These are phyloP conservation scores for Fusarium anguioides DNA, from an alignment of 2,329 filamentous ascomycete species.

Conservation along the genomic window DNA sequence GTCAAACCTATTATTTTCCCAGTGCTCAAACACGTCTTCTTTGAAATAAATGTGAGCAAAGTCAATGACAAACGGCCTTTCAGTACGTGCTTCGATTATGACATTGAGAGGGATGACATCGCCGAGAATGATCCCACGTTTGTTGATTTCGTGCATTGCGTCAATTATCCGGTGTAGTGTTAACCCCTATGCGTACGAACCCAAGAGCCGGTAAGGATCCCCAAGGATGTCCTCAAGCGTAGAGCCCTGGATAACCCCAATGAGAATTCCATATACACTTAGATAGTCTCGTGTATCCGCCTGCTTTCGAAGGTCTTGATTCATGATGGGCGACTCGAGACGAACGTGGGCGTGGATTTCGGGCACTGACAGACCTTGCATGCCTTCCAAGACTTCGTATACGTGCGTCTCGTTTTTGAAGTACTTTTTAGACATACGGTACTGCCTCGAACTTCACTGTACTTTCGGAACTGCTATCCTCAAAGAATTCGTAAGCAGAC, in stretches of 20 bases:
- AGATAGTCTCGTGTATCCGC: fast-evolving
- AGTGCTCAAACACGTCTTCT: neutral
- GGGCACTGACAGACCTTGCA: neutral
- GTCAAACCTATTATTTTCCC: fast-evolving
- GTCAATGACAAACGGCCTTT: neutral
- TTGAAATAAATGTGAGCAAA: neutral
- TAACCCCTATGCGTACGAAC: fast-evolving
- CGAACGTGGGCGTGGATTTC: neutral
- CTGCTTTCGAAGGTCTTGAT: too few relatives aligned
- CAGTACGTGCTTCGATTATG: neutral
- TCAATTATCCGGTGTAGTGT: neutral
- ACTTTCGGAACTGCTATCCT: neutral
- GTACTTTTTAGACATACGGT: neutral
- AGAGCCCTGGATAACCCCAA: neutral
- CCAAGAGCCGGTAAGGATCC: fast-evolving
- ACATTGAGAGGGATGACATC: neutral
- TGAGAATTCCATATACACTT: neutral
- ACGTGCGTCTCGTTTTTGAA: neutral
- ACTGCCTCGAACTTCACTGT: neutral
- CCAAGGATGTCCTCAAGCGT: neutral
- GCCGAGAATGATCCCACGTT: neutral
- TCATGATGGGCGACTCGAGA: fast-evolving
- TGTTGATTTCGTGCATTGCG: neutral
- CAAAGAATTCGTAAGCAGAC: too few relatives aligned
- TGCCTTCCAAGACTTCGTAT: neutral